Percentiles rank a stretch among this genome's conserved stretches.
Evolutionary conservation across 805 yeast species (phyloP).

Genomic region (Blastobotrys parvus): DNA sequence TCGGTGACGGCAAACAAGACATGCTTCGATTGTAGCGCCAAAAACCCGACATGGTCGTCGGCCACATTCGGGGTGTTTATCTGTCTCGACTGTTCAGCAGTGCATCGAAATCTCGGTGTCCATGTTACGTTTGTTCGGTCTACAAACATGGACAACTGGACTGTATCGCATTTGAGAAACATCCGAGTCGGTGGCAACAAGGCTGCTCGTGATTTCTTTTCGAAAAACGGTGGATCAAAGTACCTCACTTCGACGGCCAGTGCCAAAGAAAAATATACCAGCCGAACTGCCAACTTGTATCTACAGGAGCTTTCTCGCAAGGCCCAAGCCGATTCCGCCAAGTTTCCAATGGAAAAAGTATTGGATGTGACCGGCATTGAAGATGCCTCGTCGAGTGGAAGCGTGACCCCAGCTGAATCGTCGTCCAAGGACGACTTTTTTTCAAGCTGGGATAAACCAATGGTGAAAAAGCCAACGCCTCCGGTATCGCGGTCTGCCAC

Average conservation of each 20-base stretch:
- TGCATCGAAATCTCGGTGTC: conserved; percentile 92
- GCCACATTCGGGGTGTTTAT: conserved; percentile 90
- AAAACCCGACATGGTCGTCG: conserved; percentile 97
- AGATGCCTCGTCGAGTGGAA: conserved; percentile 10
- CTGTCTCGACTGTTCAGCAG: conserved; percentile 92
- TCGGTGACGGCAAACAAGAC: conserved; percentile 63
- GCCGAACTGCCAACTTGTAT: conserved; percentile 71
- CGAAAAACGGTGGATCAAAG: conserved; percentile 78
- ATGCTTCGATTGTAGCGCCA: conserved; percentile 91
- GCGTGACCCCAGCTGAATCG: conserved; percentile 15
- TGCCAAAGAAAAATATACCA: conserved; percentile 70
- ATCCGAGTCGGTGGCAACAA: conserved; percentile 94
- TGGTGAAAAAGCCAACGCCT: conserved; percentile 31
- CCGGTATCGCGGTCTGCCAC: conserved; percentile 35
- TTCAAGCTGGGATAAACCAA: conserved; percentile 84
- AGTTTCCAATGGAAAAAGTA: conserved; percentile 67
- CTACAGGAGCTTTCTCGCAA: conserved; percentile 68
- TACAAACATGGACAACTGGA: conserved; percentile 89
- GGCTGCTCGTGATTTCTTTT: conserved; percentile 71
- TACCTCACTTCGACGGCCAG: conserved; percentile 49
- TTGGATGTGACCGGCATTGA: conserved; percentile 41
- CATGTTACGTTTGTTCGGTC: conserved; percentile 94
- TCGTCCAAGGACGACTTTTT: conserved; percentile 69
- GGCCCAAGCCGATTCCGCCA: conserved; percentile 55
- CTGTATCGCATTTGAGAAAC: conserved; percentile 77